A percentile compares a stretch with the other conserved stretches of the same genome.
Evolutionary conservation across 345 rosid species (phyloP).

Genomic region (Linum trigynum): DNA sequence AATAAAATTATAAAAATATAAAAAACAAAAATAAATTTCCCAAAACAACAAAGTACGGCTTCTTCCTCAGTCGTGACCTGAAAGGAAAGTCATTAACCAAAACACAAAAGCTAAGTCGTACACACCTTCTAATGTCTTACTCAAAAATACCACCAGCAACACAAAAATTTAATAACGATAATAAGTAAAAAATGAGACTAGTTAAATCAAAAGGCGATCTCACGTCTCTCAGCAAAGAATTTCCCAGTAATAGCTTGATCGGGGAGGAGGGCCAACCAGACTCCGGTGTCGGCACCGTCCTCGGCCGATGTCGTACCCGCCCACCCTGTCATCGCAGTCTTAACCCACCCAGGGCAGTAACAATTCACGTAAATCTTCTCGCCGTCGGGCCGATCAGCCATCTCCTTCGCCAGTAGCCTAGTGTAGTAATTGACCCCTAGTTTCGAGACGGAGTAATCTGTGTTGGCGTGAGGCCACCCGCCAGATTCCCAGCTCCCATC

Average conservation of each 20-base stretch:
- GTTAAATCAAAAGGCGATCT: constrained; percentile 42
- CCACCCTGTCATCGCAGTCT: constrained; percentile 95
- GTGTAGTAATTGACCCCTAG: constrained; percentile 81
- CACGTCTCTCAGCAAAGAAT: constrained; percentile 90
- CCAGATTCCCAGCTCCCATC: constrained; percentile 67
- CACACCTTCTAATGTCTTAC: too few relatives aligned
- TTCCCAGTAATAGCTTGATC: constrained; percentile 67
- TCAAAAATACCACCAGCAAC: not conserved
- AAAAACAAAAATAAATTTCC: too few relatives aligned
- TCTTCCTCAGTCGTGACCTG: too few relatives aligned
- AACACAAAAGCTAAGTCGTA: too few relatives aligned
- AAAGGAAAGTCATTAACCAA: too few relatives aligned
- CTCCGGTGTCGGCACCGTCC: constrained; percentile 88
- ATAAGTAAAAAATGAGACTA: not conserved
- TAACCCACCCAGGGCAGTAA: constrained; percentile 97
- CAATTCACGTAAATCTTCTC: constrained; percentile 69
- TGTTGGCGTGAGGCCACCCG: constrained; percentile 80
- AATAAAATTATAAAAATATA: too few relatives aligned
- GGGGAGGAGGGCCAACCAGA: constrained; percentile 84
- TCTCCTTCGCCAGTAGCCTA: constrained; percentile 49
- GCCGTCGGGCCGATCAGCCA: constrained; percentile 60
- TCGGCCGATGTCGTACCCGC: constrained; percentile 76
- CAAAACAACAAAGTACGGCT: too few relatives aligned
- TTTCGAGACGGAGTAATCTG: constrained; percentile 82
- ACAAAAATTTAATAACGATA: not conserved